Evolutionary conservation across 768 basidiomycete species (phyloP).

Genomic region (Mycena venus): DNA sequence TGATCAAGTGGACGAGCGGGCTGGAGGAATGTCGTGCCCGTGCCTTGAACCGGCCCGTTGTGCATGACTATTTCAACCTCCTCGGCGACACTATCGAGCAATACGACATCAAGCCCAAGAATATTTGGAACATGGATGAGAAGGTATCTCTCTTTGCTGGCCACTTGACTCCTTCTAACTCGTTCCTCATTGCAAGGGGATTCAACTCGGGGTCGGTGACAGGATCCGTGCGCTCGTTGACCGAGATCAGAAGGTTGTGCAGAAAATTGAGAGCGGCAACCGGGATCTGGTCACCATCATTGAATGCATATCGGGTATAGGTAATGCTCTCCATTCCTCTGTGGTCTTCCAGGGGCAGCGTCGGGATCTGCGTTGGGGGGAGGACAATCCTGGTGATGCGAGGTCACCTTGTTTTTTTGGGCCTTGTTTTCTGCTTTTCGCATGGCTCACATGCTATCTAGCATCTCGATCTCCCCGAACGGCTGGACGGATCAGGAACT

Average conservation of each 20-base stretch:
- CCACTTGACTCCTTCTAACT: neutral
- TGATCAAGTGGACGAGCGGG: slow-evolving; percentile 1
- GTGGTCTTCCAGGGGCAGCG: slow-evolving; percentile 50
- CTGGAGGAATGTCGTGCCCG: slow-evolving; percentile 24
- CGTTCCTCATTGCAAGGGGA: neutral
- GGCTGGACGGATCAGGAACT: no score
- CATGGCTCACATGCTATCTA: no score
- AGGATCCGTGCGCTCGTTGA: neutral
- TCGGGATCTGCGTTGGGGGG: slow-evolving; percentile 25
- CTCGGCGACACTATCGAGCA: slow-evolving; percentile 2
- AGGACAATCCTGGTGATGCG: slow-evolving; percentile 31
- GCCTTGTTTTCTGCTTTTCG: slow-evolving; percentile 1
- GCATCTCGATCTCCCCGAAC: no score
- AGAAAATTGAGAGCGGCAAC: slow-evolving; percentile 45
- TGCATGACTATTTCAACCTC: slow-evolving; percentile 11
- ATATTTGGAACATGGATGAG: slow-evolving; percentile 20
- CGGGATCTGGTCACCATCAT: slow-evolving; percentile 62
- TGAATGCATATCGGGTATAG: slow-evolving; percentile 59
- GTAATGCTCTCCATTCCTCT: slow-evolving; percentile 48
- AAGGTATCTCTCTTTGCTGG: neutral
- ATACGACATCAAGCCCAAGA: slow-evolving; percentile 1
- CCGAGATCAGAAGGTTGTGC: slow-evolving; percentile 18
- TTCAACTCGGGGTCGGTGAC: slow-evolving; percentile 10
- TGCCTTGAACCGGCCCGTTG: slow-evolving; percentile 7
- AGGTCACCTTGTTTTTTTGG: slow-evolving; percentile 22